phyloP scores from a whole-genome alignment of 768 basidiomycete species.

The Atractiella rhizophila region DNA sequence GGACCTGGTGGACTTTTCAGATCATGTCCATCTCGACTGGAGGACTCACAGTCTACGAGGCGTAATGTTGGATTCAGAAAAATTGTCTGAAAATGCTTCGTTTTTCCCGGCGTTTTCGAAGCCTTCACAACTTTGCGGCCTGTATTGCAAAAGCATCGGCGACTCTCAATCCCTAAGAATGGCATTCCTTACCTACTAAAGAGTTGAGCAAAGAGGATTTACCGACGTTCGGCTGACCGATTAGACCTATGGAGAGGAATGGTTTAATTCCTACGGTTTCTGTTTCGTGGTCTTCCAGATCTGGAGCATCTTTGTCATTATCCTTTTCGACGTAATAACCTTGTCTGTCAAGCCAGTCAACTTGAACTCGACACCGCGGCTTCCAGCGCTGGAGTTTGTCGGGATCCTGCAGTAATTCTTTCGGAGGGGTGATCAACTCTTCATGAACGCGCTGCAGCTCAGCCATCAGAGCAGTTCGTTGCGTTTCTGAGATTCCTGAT shows the following conservation, averaged over 20 bases:
- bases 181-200: slow-evolving; percentile 51
- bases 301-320: slow-evolving; percentile 9
- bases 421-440: slow-evolving; percentile 43
- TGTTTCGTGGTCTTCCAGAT: slow-evolving; percentile 7
- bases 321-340: slow-evolving; percentile 7
- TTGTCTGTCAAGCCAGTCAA: slow-evolving; percentile 36
- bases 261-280: background rate
- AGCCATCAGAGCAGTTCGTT: slow-evolving; percentile 27
- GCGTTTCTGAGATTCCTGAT: background rate
- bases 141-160: no score
- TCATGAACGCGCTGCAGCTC: slow-evolving; percentile 41
- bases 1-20: no score
- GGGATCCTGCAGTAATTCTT: slow-evolving; percentile 28
- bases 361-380: slow-evolving; percentile 34
- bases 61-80: slow-evolving; percentile 68
- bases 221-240: slow-evolving; percentile 36
- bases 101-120: slow-evolving; percentile 61
- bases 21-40: no score
- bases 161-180: no score
- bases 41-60: slow-evolving; percentile 86
- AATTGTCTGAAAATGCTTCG: slow-evolving; percentile 34
- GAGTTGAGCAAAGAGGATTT: slow-evolving; percentile 84
- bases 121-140: slow-evolving; percentile 55
- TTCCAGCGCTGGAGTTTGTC: slow-evolving; percentile 37
- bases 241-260: slow-evolving; percentile 18